Evolutionary conservation across 768 basidiomycete genomes (phyloP), one percentile per base, ranked within the genome.

Genomic region (Pulveroboletus sp.): DNA sequence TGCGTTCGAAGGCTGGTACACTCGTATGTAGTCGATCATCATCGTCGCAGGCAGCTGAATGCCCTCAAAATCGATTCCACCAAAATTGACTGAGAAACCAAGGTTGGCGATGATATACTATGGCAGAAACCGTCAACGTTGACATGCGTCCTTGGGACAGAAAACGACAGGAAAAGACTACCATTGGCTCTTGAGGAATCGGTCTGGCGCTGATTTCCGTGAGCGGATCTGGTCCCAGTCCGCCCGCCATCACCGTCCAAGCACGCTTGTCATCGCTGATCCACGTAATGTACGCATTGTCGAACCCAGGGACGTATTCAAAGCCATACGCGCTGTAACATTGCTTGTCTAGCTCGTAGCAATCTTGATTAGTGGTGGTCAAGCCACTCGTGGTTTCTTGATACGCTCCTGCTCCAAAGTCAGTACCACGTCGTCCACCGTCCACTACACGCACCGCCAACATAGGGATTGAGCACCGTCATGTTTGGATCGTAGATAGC

Each of bases 1-100:
- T 9, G 64, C 57, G 49, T 70, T 65, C 45, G 72, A 65, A 24
- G 71, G 69, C 57, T 86, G 85, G 58, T 85, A 87, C 11, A 95
- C 86, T 2, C 93, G 80, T 49, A 94, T 81, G 51, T 82, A 94
- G 61, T 95, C 93, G 43, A 93, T 70, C 47, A 71, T 71, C 86
- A 93, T 84, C 26, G 71, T 73, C 8, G 77, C 65, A 5, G 81
- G 81, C 59, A 84, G 75, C 17, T 67, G 65, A 27, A 89, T 61
- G 35, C 79, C 57, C 6, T 72, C 71, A 46, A 81, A 74, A 56
- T 89, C 81, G 58, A 89, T 79, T 8, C 65, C 71, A 14, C 83
- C 86, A 64, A 89, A 89, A 59, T 78, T 82, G 39, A 70, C 55
- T 7, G 85, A 88, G 50, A 88, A 79, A 35, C 85, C 88, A 32